A percentile compares a stretch with the other conserved stretches of the same genome.
Evolutionary conservation across 306 rosid genomes (phyloP).

Genomic region (Vigna mungo): DNA sequence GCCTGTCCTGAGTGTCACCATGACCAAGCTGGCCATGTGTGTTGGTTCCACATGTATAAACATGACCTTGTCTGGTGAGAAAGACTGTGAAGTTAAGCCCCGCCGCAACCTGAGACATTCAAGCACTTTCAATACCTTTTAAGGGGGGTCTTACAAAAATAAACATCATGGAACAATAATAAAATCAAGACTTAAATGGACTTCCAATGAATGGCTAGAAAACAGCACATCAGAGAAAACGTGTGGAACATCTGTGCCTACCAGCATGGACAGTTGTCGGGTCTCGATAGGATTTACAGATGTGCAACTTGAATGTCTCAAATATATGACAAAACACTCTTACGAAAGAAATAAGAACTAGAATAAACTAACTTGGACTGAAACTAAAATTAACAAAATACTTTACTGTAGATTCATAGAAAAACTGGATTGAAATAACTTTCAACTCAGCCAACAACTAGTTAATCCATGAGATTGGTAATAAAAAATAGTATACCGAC

Average conservation of each 20-base stretch:
- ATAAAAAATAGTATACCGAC: neutral
- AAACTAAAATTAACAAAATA: conserved; percentile 29
- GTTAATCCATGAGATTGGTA: neutral
- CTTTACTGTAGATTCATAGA: conserved; percentile 9
- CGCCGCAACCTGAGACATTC: conserved; percentile 73
- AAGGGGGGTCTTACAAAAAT: conserved; percentile 1
- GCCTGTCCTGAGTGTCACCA: conserved; percentile 75
- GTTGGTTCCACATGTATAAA: conserved; percentile 87
- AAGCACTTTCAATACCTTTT: conserved; percentile 19
- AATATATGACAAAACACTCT: conserved; percentile 16
- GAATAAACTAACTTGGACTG: neutral
- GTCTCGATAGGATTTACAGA: conserved; percentile 16
- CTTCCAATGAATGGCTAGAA: neutral
- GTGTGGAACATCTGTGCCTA: neutral
- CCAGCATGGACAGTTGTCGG: neutral
- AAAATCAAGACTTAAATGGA: neutral
- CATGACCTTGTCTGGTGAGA: conserved; percentile 80
- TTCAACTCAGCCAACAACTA: neutral
- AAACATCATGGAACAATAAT: neutral
- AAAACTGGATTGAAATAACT: conserved; percentile 12
- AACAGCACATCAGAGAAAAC: conserved; percentile 7
- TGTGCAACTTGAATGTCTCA: conserved; percentile 27
- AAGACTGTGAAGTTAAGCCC: conserved; percentile 92
- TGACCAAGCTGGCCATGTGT: conserved; percentile 93
- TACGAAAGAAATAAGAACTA: neutral